phyloP scores from a whole-genome alignment of 2,329 filamentous ascomycete genomes.

The Pestalotiopsis sp. region DNA sequence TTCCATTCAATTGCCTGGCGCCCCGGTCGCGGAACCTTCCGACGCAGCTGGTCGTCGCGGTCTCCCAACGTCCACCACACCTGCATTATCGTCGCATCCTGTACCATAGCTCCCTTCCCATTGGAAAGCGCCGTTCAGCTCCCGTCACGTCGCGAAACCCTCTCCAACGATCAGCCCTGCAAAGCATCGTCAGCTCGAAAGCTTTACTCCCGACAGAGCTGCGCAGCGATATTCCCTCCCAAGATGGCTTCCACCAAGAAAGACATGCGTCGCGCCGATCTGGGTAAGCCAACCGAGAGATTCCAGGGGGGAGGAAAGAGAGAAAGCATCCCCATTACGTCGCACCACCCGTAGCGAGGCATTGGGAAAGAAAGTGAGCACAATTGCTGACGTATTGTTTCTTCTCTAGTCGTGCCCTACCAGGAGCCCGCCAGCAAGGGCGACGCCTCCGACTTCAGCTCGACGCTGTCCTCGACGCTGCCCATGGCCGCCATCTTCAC shows the following conservation, averaged over 20 bases:
- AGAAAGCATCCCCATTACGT: not conserved
- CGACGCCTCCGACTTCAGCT: slow-evolving; percentile 69
- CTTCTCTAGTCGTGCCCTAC: slow-evolving; percentile 78
- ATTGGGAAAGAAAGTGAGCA: not conserved
- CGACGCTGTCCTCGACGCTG: slow-evolving; percentile 74
- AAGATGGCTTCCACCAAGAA: slow-evolving; percentile 70
- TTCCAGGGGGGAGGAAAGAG: not conserved
- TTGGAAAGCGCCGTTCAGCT: no score
- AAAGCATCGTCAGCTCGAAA: not conserved
- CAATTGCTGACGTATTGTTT: slow-evolving; percentile 9
- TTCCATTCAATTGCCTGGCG: no score
- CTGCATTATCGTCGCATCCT: not conserved
- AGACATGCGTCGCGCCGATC: slow-evolving; percentile 75
- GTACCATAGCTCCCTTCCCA: no score
- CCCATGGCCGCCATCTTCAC: slow-evolving; percentile 97
- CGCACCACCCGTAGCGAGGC: not conserved
- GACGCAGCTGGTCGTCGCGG: not conserved
- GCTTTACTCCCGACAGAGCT: not conserved
- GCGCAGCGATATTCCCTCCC: not conserved
- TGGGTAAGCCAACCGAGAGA: slow-evolving; percentile 56
- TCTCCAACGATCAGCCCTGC: not conserved
- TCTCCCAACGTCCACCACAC: not conserved
- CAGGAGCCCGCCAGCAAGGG: slow-evolving; percentile 72
- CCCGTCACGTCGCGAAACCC: not conserved
- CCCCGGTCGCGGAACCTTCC: not conserved